phyloP scores from a whole-genome alignment of 345 rosid genomes.

The Citrus trifoliata region DNA sequence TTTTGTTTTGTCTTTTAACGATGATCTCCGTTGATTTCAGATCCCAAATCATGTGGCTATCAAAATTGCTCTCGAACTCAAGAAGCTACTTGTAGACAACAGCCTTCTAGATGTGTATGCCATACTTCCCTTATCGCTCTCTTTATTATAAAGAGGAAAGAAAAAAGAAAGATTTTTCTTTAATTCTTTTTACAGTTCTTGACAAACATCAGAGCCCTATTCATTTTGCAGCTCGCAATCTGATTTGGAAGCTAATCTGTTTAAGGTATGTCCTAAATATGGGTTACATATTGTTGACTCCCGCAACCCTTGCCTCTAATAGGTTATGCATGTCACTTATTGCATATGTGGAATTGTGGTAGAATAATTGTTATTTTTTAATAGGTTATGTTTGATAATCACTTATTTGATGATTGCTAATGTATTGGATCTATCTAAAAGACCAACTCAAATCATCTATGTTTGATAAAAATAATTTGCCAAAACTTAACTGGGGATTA shows the following conservation, averaged over 20 bases:
- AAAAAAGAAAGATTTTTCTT: not conserved
- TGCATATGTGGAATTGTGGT: too few relatives aligned
- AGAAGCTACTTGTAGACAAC: slow-evolving; percentile 93
- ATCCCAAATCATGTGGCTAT: slow-evolving; percentile 94
- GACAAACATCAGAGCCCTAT: not conserved
- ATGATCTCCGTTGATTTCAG: slow-evolving; percentile 36
- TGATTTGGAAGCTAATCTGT: slow-evolving; percentile 88
- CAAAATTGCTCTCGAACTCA: slow-evolving; percentile 93
- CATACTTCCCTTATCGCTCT: not conserved
- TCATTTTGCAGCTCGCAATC: slow-evolving; percentile 71
- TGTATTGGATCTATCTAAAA: too few relatives aligned
- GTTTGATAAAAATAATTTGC: too few relatives aligned
- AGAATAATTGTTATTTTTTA: too few relatives aligned
- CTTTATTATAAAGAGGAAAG: not conserved
- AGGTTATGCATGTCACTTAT: not conserved
- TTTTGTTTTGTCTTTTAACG: not conserved
- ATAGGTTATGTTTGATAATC: too few relatives aligned
- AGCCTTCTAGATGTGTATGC: slow-evolving; percentile 97
- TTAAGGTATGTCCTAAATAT: slow-evolving; percentile 50
- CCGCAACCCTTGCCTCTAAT: not conserved
- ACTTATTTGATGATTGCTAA: too few relatives aligned
- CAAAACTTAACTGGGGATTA: too few relatives aligned
- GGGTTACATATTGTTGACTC: not conserved
- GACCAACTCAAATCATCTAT: too few relatives aligned
- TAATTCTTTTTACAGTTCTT: not conserved